phyloP scores from a whole-genome alignment of 148 eudicot species.

The Polygonum maritimum region DNA sequence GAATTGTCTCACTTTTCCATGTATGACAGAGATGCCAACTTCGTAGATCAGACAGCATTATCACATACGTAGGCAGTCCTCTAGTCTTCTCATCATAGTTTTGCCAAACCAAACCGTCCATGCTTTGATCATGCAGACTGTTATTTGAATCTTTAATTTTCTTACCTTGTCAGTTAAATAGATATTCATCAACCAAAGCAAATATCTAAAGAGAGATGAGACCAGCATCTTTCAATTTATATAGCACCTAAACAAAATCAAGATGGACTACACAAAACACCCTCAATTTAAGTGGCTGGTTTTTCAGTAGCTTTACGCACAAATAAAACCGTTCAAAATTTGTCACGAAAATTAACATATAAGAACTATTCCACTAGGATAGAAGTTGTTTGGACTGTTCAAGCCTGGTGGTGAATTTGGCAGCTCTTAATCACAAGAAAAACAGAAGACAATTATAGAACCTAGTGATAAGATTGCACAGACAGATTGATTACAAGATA shows the following conservation, averaged over 20 bases:
- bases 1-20: constrained; percentile 60
- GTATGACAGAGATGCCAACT: constrained; percentile 54
- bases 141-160: background rate
- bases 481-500: too few species aligned
- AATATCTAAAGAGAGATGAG: background rate
- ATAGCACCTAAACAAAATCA: background rate
- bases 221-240: background rate
- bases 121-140: background rate
- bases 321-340: background rate
- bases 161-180: background rate
- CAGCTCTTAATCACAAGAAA: too few species aligned
- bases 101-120: background rate
- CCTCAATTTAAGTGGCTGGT: background rate
- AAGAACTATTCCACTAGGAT: too few species aligned
- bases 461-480: too few species aligned
- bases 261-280: background rate
- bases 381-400: too few species aligned
- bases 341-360: background rate
- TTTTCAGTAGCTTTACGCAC: background rate
- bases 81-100: background rate
- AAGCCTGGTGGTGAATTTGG: too few species aligned
- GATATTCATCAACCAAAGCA: background rate
- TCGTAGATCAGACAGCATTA: too few species aligned
- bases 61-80: background rate
- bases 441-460: too few species aligned